These are phyloP conservation scores for Juglanconis sp. DNA, from an alignment of 2,329 filamentous ascomycete species.

Conservation along the genomic window DNA sequence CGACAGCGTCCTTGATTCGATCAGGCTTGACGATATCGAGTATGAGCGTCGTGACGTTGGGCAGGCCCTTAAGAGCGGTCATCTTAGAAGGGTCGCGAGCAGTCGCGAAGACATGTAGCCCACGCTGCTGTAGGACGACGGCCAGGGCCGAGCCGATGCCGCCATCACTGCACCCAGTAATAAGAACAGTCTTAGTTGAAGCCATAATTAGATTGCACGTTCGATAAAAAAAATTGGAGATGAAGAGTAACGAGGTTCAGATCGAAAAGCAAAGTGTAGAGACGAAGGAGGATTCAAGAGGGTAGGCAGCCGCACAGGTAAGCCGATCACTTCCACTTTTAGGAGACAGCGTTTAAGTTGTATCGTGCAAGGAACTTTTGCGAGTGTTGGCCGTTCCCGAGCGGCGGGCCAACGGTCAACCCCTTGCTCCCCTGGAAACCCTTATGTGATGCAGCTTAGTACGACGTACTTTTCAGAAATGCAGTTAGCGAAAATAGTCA, in stretches of 20 bases:
- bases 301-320: too few species aligned
- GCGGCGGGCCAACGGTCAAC: too few species aligned
- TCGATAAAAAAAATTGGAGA: neutral
- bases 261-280: neutral
- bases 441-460: too few species aligned
- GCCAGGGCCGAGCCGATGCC: conserved; percentile 27
- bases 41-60: conserved; percentile 23
- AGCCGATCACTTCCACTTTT: too few species aligned
- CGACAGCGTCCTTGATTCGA: conserved; percentile 22
- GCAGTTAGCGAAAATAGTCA: too few species aligned
- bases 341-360: too few species aligned
- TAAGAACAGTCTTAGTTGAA: conserved; percentile 26
- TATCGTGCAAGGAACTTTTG: too few species aligned
- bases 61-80: conserved; percentile 18
- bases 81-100: conserved; percentile 26
- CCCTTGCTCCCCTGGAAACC: too few species aligned
- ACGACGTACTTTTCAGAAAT: too few species aligned
- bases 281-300: neutral
- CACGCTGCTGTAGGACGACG: conserved; percentile 22
- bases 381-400: too few species aligned
- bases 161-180: conserved; percentile 29
- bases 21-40: conserved; percentile 24
- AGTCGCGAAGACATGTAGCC: conserved; percentile 26
- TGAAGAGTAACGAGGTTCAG: neutral
- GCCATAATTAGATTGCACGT: neutral